A percentile compares a stretch with the other conserved stretches of the same genome.
Evolutionary conservation across 129 eudicot genomes (phyloP).

Genomic region (Deinandra increscens): DNA sequence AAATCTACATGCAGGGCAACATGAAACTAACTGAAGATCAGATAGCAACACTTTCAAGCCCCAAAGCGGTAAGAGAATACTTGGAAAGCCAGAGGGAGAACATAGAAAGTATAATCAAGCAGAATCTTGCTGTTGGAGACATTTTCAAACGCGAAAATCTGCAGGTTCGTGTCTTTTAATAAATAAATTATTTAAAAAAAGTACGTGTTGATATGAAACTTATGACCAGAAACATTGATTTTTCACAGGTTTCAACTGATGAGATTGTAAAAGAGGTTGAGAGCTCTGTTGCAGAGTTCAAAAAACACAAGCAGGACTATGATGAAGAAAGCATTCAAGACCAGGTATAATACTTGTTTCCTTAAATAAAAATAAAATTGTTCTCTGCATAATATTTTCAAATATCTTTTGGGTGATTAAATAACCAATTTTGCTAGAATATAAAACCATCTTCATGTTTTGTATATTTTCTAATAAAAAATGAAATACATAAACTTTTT

Average conservation of each 20-base stretch:
- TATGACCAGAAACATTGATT: not conserved
- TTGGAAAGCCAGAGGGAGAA: conserved; percentile 79
- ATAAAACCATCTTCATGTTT: not conserved
- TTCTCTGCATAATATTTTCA: not conserved
- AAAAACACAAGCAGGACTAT: conserved; percentile 71
- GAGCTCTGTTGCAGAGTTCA: conserved; percentile 74
- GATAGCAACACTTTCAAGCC: conserved; percentile 73
- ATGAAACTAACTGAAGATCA: conserved; percentile 79
- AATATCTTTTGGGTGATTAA: not conserved
- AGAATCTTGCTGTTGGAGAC: conserved; percentile 92
- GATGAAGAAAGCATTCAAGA: conserved; percentile 78
- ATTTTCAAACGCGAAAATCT: conserved; percentile 89
- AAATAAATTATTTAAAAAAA: not conserved
- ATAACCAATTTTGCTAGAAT: not conserved
- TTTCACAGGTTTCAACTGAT: conserved; percentile 67
- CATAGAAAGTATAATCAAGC: conserved; percentile 61
- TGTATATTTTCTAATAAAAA: not conserved
- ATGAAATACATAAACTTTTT: not conserved
- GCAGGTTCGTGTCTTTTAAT: conserved; percentile 42
- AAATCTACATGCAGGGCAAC: conserved; percentile 46
- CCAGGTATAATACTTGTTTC: conserved; percentile 50
- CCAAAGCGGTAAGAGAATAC: conserved; percentile 73
- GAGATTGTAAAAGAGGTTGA: conserved; percentile 88
- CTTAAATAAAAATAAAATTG: not conserved
- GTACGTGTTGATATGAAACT: conserved; percentile 8